Conservation (phyloP, 768 basidiomycete genomes). For the Tricholoma flavovirens region DNA sequence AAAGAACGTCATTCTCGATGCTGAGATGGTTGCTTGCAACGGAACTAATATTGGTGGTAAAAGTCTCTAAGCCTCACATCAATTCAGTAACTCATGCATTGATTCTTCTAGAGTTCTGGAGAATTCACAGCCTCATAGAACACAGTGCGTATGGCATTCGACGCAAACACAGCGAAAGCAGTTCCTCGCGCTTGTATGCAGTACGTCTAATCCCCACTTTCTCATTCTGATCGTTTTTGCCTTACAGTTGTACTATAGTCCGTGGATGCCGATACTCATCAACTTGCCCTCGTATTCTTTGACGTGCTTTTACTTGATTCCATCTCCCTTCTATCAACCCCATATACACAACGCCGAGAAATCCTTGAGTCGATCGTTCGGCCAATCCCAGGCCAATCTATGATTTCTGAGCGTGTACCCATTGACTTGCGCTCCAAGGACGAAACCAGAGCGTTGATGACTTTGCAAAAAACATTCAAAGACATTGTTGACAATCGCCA, state of each 20-base stretch:
- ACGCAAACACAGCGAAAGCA: conserved; percentile 16
- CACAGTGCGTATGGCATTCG: conserved; percentile 54
- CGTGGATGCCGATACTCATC: conserved; percentile 35
- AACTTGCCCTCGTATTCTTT: conserved; percentile 82
- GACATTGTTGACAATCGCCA: conserved; percentile 44
- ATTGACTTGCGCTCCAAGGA: conserved; percentile 33
- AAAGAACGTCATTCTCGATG: conserved; percentile 57
- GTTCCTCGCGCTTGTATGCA: neutral
- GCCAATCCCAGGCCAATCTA: conserved; percentile 51
- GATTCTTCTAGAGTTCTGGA: conserved; percentile 62
- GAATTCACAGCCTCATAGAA: conserved; percentile 55
- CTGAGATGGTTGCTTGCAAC: conserved; percentile 86
- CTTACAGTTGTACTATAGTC: conserved; percentile 22
- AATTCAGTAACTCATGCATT: neutral
- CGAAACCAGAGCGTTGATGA: neutral
- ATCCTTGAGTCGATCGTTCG: conserved; percentile 55
- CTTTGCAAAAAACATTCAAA: conserved; percentile 34
- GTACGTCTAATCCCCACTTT: neutral
- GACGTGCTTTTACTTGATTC: conserved; percentile 72
- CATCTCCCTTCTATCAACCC: conserved; percentile 43
- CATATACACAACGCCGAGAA: conserved; percentile 57
- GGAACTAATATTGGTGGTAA: conserved; percentile 68
- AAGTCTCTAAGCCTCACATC: conserved; percentile 8
- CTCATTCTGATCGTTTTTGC: neutral
- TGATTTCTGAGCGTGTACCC: conserved; percentile 51